These are phyloP conservation scores for Arthroderma uncinatum DNA, from an alignment of 2,329 filamentous ascomycete species.

Conservation along the genomic window DNA sequence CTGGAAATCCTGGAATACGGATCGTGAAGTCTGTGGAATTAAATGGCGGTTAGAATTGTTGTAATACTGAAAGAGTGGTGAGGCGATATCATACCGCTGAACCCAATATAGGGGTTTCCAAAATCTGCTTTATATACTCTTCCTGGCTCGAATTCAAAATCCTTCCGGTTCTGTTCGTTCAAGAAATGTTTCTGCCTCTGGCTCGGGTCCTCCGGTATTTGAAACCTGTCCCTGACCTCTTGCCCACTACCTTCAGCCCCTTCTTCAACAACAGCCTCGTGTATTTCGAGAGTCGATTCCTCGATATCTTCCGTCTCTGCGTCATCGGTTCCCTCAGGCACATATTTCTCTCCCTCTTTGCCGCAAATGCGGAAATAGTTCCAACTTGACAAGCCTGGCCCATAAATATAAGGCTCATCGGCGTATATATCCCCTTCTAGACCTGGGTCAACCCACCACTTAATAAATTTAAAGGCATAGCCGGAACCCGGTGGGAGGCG, in stretches of 20 bases:
- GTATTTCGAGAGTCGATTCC: constrained; percentile 28
- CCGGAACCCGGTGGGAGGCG: constrained; percentile 75
- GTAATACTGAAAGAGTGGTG: neutral
- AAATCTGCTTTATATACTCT: constrained; percentile 59
- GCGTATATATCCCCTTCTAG: constrained; percentile 83
- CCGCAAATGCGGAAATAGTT: constrained; percentile 62
- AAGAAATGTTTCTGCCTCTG: constrained; percentile 53
- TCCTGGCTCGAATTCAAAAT: constrained; percentile 52
- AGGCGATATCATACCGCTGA: constrained; percentile 45
- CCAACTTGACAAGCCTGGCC: constrained; percentile 67
- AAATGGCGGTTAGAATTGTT: neutral
- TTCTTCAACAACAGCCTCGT: constrained; percentile 50
- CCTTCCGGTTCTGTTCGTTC: constrained; percentile 42
- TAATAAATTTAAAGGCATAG: constrained; percentile 72
- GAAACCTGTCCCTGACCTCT: constrained; percentile 35
- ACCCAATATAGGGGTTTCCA: constrained; percentile 86
- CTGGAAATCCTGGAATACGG: constrained; percentile 27
- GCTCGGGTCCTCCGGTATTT: constrained; percentile 44
- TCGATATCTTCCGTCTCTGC: neutral
- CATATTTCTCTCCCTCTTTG: constrained; percentile 28
- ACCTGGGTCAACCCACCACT: constrained; percentile 83
- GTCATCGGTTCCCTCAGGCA: constrained; percentile 10
- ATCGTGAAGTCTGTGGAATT: constrained; percentile 27
- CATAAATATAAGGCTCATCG: constrained; percentile 76
- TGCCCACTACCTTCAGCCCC: constrained; percentile 51